Conservation (phyloP, 2,329 filamentous ascomycete species). For the Neophaeococcomyces mojaviensis region DNA sequence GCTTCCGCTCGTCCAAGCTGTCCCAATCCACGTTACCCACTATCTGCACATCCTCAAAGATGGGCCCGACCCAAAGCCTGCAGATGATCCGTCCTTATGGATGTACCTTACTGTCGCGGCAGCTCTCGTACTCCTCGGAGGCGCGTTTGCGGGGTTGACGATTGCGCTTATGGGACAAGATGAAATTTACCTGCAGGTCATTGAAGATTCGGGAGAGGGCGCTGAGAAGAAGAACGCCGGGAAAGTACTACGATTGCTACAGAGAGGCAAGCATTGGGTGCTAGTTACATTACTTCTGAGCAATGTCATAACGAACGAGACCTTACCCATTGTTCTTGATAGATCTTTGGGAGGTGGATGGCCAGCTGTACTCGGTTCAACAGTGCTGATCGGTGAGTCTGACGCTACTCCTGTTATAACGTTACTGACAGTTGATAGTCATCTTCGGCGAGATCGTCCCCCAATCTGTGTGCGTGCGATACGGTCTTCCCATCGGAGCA, state of each 20-base stretch:
- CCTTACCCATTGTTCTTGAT: conserved; percentile 88
- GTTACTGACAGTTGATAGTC: conserved; percentile 47
- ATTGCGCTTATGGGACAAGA: conserved; percentile 64
- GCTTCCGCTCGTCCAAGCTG: conserved; percentile 33
- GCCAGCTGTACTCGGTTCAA: conserved; percentile 88
- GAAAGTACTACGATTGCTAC: conserved; percentile 70
- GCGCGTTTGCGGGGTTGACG: conserved; percentile 89
- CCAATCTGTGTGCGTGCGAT: conserved; percentile 92
- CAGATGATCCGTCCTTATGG: conserved; percentile 63
- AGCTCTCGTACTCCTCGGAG: conserved; percentile 75
- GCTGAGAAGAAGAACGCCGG: conserved; percentile 80
- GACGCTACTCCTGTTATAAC: not conserved
- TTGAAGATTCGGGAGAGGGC: conserved; percentile 75
- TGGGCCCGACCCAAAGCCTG: conserved; percentile 42
- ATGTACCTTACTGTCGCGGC: conserved; percentile 72
- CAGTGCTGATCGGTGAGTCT: conserved; percentile 75
- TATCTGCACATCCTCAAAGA: conserved; percentile 19
- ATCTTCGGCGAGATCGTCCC: conserved; percentile 97
- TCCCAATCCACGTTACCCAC: conserved; percentile 25
- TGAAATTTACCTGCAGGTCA: conserved; percentile 93
- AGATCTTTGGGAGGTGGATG: conserved; percentile 88
- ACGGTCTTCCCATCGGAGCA: conserved; percentile 87
- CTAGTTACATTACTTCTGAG: conserved; percentile 86
- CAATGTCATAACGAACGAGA: conserved; percentile 98
- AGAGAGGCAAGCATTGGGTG: conserved; percentile 95